Percentiles rank a stretch among this genome's conserved stretches.
phyloP scores from a whole-genome alignment of 106 monocot genomes.

The Platanthera zijinensis region DNA sequence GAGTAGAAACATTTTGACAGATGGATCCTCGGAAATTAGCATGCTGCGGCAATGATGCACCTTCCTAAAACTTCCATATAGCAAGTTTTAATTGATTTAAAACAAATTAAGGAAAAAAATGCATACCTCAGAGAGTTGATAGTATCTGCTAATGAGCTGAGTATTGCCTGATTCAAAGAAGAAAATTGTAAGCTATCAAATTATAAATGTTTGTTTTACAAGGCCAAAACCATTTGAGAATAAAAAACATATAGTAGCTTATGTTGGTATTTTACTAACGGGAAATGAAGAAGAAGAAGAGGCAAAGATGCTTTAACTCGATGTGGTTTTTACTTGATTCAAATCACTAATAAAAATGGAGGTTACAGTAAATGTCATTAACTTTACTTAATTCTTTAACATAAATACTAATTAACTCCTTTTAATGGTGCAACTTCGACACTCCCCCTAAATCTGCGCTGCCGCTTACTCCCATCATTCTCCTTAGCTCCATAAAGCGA shows the following conservation, averaged over 20 bases:
- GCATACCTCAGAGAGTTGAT: not conserved
- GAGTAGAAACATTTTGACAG: not conserved
- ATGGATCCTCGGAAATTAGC: not conserved
- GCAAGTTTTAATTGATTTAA: not conserved
- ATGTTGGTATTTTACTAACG: not conserved
- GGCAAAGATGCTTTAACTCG: too few species aligned
- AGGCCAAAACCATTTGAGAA: not conserved
- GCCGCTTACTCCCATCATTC: too few species aligned
- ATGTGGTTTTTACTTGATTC: too few species aligned
- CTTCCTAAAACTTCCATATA: slow-evolving; percentile 3
- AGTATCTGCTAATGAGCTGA: not conserved
- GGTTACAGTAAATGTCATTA: too few species aligned
- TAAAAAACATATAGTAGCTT: not conserved
- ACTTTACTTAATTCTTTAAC: too few species aligned
- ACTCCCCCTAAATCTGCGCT: too few species aligned
- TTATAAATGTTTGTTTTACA: not conserved
- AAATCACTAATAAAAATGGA: too few species aligned
- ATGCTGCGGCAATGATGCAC: not conserved
- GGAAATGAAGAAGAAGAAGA: too few species aligned
- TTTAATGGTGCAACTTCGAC: too few species aligned
- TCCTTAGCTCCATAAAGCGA: too few species aligned
- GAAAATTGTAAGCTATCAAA: not conserved
- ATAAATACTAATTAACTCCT: too few species aligned
- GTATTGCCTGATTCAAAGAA: slow-evolving; percentile 4
- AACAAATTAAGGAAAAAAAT: not conserved